These are phyloP conservation scores for Ballota nigra DNA, from an alignment of 257 asterid species.

Conservation along the genomic window DNA sequence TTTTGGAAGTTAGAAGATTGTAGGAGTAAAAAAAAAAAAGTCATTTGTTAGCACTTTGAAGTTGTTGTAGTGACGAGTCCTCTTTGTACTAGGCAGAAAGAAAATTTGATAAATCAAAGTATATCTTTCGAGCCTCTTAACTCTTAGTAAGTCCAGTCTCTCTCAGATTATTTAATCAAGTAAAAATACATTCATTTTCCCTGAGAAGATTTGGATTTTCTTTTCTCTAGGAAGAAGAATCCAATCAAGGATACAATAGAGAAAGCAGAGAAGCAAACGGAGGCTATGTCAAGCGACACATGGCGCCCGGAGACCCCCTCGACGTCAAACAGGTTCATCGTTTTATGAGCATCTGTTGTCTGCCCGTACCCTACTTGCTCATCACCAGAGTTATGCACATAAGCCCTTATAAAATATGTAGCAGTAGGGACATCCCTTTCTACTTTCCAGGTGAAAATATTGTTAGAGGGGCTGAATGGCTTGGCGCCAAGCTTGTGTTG, in stretches of 20 bases:
- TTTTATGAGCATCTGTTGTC: constrained; percentile 39
- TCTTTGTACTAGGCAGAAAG: no score
- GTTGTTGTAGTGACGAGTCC: no score
- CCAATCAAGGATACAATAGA: constrained; percentile 57
- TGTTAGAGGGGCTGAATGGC: constrained; percentile 41
- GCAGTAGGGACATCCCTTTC: constrained; percentile 56
- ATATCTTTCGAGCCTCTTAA: no score
- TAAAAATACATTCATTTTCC: neutral
- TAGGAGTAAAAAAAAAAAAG: no score
- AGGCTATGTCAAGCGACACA: constrained; percentile 47
- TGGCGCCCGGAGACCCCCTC: constrained; percentile 64
- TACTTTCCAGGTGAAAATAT: constrained; percentile 41
- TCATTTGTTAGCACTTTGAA: no score
- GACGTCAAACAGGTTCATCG: constrained; percentile 42
- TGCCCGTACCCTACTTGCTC: constrained; percentile 62
- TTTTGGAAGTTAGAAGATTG: no score
- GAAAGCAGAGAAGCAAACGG: constrained; percentile 71
- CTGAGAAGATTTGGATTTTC: constrained; percentile 29
- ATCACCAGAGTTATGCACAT: constrained; percentile 33
- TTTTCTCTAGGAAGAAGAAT: constrained; percentile 68
- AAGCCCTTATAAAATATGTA: constrained; percentile 61
- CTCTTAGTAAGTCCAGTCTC: no score
- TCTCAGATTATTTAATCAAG: neutral
- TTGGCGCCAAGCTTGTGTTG: constrained; percentile 40
- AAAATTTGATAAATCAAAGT: no score